Percentiles rank a stretch among this genome's conserved stretches.
These are phyloP conservation scores for Rubus idaeus DNA, from an alignment of 306 rosid genomes.

Conservation along the genomic window DNA sequence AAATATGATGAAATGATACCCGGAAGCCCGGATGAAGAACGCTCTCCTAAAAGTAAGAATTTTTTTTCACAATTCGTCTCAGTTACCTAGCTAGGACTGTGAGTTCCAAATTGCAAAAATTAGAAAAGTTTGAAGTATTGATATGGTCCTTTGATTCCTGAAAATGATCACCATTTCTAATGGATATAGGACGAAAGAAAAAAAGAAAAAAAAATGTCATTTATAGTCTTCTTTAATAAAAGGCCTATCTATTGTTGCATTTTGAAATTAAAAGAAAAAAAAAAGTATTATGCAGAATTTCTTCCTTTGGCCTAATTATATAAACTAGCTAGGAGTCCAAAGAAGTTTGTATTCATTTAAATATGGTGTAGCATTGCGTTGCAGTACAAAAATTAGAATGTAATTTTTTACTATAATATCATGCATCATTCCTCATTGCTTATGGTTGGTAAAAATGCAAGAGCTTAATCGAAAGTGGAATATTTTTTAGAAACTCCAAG, in stretches of 20 bases:
- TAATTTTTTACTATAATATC: not conserved
- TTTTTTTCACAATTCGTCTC: not conserved
- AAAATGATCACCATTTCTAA: not conserved
- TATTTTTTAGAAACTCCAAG: slow-evolving; percentile 21
- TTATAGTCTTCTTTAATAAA: not conserved
- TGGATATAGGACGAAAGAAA: not conserved
- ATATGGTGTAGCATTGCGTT: not conserved
- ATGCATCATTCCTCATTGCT: not conserved
- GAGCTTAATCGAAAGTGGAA: not conserved
- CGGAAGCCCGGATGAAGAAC: slow-evolving; percentile 49
- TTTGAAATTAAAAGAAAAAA: not conserved
- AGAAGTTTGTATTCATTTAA: not conserved
- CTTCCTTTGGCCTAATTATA: not conserved
- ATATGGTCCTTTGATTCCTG: not conserved
- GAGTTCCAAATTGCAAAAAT: not conserved
- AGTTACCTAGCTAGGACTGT: not conserved
- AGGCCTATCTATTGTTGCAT: not conserved
- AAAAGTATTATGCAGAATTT: not conserved
- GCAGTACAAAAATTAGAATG: not conserved
- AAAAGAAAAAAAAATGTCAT: not conserved
- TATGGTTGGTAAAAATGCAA: not conserved
- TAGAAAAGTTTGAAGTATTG: not conserved
- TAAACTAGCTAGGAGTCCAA: not conserved
- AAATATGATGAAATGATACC: slow-evolving; percentile 63
- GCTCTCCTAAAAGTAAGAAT: slow-evolving; percentile 38